phyloP scores from a whole-genome alignment of 2,329 filamentous ascomycete species.

The Didymella pomorum region DNA sequence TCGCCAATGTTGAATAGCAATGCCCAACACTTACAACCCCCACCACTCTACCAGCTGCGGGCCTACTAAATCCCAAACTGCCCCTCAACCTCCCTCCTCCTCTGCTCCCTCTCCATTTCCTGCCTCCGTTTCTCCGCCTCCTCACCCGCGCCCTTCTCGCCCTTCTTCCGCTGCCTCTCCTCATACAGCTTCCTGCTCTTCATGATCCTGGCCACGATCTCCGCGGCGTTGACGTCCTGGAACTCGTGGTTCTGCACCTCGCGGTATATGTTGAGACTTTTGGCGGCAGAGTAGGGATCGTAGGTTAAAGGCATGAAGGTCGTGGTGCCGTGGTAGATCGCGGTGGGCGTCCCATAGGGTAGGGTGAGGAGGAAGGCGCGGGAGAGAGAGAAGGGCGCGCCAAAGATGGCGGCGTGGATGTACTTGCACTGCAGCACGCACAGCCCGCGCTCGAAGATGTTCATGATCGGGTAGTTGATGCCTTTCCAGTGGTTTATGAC shows the following conservation, averaged over 20 bases:
- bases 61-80: slow-evolving; percentile 46
- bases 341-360: slow-evolving; percentile 73
- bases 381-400: slow-evolving; percentile 87
- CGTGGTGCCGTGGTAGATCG: slow-evolving; percentile 96
- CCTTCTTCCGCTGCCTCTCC: slow-evolving; percentile 88
- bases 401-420: slow-evolving; percentile 86
- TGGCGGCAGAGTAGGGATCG: slow-evolving; percentile 75
- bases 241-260: slow-evolving; percentile 81
- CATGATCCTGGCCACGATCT: slow-evolving; percentile 91
- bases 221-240: slow-evolving; percentile 85
- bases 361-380: slow-evolving; percentile 76
- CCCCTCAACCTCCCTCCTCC: slow-evolving; percentile 50
- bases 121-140: slow-evolving; percentile 54
- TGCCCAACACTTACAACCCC: too few species aligned
- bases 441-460: slow-evolving; percentile 93
- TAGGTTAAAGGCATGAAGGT: slow-evolving; percentile 76
- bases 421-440: slow-evolving; percentile 97
- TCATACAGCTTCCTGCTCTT: slow-evolving; percentile 88
- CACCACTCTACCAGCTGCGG: too few species aligned
- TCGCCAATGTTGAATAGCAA: background rate
- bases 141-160: slow-evolving; percentile 83
- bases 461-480: slow-evolving; percentile 99
- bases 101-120: slow-evolving; percentile 49
- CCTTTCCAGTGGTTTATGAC: slow-evolving; percentile 98
- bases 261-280: slow-evolving; percentile 82